These are phyloP conservation scores for Alternaria sp. DNA, from an alignment of 2,329 filamentous ascomycete genomes.

Conservation along the genomic window DNA sequence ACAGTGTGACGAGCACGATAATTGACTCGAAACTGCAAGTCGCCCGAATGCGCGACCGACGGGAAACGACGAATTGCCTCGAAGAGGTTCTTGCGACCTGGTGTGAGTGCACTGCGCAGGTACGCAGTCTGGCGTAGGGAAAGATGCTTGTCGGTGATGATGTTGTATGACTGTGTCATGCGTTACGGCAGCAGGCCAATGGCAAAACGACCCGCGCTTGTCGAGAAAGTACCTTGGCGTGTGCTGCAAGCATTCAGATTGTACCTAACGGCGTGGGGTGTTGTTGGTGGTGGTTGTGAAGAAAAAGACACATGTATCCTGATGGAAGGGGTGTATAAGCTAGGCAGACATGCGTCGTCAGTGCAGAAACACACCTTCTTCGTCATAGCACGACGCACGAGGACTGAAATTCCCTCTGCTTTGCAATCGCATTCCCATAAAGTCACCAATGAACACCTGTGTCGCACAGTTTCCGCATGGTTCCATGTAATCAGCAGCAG, in stretches of 20 bases:
- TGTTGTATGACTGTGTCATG: constrained; percentile 43
- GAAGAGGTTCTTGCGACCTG: constrained; percentile 15
- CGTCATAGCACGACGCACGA: neutral
- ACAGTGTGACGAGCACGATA: constrained; percentile 29
- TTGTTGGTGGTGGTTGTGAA: neutral
- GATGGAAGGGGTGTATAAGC: constrained; percentile 10
- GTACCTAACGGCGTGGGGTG: constrained; percentile 12
- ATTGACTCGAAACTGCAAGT: constrained; percentile 20
- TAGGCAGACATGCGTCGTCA: constrained; percentile 7
- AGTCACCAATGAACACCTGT: constrained; percentile 1
- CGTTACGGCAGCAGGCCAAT: constrained; percentile 24
- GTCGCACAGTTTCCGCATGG: constrained; percentile 3
- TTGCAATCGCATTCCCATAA: constrained; percentile 1
- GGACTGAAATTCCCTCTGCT: neutral
- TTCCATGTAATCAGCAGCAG: constrained; percentile 11
- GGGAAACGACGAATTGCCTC: constrained; percentile 11
- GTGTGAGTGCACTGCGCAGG: constrained; percentile 22
- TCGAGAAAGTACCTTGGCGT: neutral
- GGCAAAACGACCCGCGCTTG: constrained; percentile 8
- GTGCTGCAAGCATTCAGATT: neutral
- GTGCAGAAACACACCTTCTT: neutral
- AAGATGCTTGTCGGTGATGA: constrained; percentile 22
- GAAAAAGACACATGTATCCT: constrained; percentile 2
- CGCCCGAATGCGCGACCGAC: constrained; percentile 17
- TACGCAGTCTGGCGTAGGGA: constrained; percentile 13